Conservation (phyloP, 176 grass and related monocot species). For the Paspalum vaginatum region DNA sequence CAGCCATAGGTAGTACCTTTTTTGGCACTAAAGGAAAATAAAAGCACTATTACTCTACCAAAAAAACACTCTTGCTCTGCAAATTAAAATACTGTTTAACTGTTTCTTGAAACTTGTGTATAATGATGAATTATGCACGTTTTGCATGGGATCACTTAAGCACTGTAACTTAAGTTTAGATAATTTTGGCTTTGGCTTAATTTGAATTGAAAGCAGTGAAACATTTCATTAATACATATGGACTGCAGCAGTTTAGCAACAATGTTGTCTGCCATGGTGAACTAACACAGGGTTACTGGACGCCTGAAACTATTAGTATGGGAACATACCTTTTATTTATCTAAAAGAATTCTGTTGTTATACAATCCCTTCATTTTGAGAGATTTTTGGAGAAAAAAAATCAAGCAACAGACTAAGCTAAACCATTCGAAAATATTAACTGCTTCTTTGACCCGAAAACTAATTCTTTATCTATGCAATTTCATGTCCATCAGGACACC, state of each 20-base stretch:
- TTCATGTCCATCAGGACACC: conserved; percentile 64
- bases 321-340: not conserved
- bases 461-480: conserved; percentile 31
- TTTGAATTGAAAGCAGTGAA: conserved; percentile 12
- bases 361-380: not conserved
- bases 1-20: not conserved
- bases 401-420: conserved; percentile 10
- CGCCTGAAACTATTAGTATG: not conserved
- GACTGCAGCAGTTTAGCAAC: not conserved
- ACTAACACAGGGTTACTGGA: conserved; percentile 7
- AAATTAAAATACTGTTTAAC: not conserved
- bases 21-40: conserved; percentile 17
- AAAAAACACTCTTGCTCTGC: not conserved
- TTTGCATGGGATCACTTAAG: not conserved
- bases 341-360: not conserved
- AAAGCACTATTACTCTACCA: not conserved
- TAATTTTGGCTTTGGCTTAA: not conserved
- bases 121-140: conserved; percentile 8
- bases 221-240: not conserved
- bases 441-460: conserved; percentile 11
- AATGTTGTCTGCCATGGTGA: not conserved
- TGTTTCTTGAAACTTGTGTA: not conserved
- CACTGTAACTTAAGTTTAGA: conserved; percentile 3
- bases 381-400: not conserved
- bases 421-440: conserved; percentile 23